A percentile compares a stretch with the other conserved stretches of the same genome.
phyloP scores from a whole-genome alignment of 2,329 filamentous ascomycete genomes.

The Xylariaceae sp. region DNA sequence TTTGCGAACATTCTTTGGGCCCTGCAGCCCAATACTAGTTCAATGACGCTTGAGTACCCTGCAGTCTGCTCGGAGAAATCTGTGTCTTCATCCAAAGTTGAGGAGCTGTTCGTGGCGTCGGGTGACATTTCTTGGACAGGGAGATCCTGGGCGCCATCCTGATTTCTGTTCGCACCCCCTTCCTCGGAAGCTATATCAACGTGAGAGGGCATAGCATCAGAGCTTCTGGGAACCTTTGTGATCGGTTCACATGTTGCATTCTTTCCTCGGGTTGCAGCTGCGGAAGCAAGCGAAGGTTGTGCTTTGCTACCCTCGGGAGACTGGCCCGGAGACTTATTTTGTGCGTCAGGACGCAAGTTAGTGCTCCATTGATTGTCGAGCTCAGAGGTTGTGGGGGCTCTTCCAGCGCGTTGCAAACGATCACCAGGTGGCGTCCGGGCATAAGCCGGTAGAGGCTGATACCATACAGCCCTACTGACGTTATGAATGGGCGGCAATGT shows the following conservation, averaged over 20 bases:
- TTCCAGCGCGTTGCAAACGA: background rate
- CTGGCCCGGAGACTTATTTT: background rate
- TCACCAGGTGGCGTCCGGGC: too few species aligned
- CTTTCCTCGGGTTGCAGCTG: background rate
- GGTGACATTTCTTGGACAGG: too few species aligned
- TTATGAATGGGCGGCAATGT: too few species aligned
- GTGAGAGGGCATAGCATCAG: too few species aligned
- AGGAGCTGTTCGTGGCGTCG: background rate
- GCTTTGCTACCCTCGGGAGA: too few species aligned
- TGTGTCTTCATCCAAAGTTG: background rate
- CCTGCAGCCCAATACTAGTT: background rate
- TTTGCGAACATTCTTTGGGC: background rate
- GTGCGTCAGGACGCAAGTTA: background rate
- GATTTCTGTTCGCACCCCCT: background rate
- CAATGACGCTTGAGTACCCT: background rate
- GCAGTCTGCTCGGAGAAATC: background rate
- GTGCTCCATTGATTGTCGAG: background rate
- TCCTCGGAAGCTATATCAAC: background rate
- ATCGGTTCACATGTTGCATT: too few species aligned
- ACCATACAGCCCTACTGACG: background rate
- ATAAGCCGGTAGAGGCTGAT: background rate
- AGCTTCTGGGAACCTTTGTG: too few species aligned
- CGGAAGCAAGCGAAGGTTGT: background rate
- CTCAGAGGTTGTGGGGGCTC: background rate
- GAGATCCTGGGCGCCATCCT: too few species aligned